Conservation (phyloP, 2,329 filamentous ascomycete genomes). For the Ustilaginoidea virens region DNA sequence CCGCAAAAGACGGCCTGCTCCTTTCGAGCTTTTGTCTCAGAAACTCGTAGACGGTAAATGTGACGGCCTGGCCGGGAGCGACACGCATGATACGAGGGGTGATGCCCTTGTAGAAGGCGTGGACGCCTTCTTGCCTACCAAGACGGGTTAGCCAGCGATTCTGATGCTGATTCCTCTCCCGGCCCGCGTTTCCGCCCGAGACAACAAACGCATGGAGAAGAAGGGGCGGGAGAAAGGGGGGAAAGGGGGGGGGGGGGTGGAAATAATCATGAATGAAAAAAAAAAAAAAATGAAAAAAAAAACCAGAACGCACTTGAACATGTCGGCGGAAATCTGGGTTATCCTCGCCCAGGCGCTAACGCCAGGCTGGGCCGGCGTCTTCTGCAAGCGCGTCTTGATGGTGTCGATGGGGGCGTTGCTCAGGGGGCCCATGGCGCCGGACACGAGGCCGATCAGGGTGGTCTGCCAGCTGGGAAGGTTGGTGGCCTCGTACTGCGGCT, state of each 20-base stretch:
- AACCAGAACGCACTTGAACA: constrained; percentile 61
- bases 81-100: constrained; percentile 96
- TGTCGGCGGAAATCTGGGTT: constrained; percentile 58
- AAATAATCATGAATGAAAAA: too few species aligned
- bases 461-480: constrained; percentile 81
- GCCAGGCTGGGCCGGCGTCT: constrained; percentile 67
- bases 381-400: constrained; percentile 94
- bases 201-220: too few species aligned
- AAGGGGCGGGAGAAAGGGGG: too few species aligned
- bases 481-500: constrained; percentile 48
- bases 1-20: constrained; percentile 43
- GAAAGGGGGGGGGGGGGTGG: too few species aligned
- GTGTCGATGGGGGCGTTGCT: constrained; percentile 97
- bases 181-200: not conserved
- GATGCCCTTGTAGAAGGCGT: constrained; percentile 98
- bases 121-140: constrained; percentile 70
- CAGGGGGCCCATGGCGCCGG: constrained; percentile 86
- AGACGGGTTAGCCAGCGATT: not conserved
- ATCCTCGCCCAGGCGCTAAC: constrained; percentile 72
- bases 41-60: constrained; percentile 64
- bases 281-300: too few species aligned
- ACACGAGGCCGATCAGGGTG: constrained; percentile 76
- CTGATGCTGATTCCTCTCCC: not conserved
- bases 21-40: constrained; percentile 58
- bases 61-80: constrained; percentile 78